phyloP scores from a whole-genome alignment of 1,284 basidiomycete genomes.

The Rhodotorula sp. region DNA sequence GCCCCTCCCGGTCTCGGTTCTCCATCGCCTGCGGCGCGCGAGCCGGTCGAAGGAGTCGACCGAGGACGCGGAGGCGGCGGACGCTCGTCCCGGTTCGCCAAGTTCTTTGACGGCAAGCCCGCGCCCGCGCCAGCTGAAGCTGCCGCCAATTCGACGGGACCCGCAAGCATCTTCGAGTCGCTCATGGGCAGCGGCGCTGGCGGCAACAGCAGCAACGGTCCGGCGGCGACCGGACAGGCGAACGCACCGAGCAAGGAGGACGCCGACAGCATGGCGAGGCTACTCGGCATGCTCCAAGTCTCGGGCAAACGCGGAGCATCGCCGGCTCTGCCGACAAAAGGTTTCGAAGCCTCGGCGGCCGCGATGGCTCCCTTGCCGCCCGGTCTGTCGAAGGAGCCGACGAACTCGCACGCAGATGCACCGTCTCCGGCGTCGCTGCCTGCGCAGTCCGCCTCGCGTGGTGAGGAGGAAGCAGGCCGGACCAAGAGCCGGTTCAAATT shows the following conservation, averaged over 20 bases:
- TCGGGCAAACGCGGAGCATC: slow-evolving; percentile 13
- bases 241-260: slow-evolving; percentile 34
- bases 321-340: background rate
- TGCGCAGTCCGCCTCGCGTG: background rate
- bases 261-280: slow-evolving; percentile 33
- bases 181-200: slow-evolving; percentile 17
- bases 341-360: background rate
- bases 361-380: background rate
- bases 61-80: slow-evolving; percentile 9
- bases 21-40: background rate
- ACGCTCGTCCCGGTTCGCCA: slow-evolving; percentile 32
- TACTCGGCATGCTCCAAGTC: slow-evolving; percentile 39
- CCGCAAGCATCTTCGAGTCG: slow-evolving; percentile 24
- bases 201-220: background rate
- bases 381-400: too few relatives aligned
- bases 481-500: slow-evolving; percentile 27
- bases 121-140: slow-evolving; percentile 8
- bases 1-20: slow-evolving; percentile 8
- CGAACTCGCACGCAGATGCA: background rate
- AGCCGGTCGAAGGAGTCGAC: background rate
- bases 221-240: too few relatives aligned
- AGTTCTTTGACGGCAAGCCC: slow-evolving; percentile 40
- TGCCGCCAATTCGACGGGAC: background rate
- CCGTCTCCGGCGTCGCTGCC: background rate
- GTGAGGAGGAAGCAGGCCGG: slow-evolving; percentile 4